Evolutionary conservation across 805 yeast genomes (phyloP), one percentile per base, ranked within the genome.

Genomic region (Myxozyma udenii): DNA sequence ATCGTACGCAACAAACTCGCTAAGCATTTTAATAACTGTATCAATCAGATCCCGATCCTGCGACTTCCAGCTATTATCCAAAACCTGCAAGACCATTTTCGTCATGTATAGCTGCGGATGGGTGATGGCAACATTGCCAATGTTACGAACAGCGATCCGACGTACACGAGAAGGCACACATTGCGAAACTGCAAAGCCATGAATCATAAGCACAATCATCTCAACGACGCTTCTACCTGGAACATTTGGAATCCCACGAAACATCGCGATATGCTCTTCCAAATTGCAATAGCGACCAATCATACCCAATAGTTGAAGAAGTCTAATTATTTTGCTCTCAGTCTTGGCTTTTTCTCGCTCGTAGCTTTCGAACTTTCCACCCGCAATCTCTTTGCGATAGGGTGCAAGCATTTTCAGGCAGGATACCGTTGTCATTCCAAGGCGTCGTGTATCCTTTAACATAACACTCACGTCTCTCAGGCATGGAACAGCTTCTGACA

Each of bases 401-500:
- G 82, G 83, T 38, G 71, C 69, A 3, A 84, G 58, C 46, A 77
- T 69, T 16, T 68, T 68, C 54, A 87, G 64, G 36, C 88, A 79
- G 0, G 89, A 80, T 0, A 80, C 68, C 18, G 87, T 78, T 0
- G 90, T 90, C 57, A 76, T 78, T 0, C 81, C 78, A 3, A 86
- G 61, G 55, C 78, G 78, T 0, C 62, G 50, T 0, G 77, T 73
- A 44, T 78, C 80, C 1, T 72, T 68, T 37, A 74, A 71, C 60
- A 77, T 67, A 2, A 57, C 62, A 1, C 85, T 74, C 0, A 86
- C 68, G 6, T 66, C 66, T 84, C 88, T 81, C 3, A 80, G 67
- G 50, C 87, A 74, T 0, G 89, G 88, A 65, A 87, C 76, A 0
- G 91, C 95, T 62, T 82, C 83, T n/a, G 78, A 78, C 6, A 87